These are phyloP conservation scores for Sicyos edulis DNA, from an alignment of 306 rosid genomes.

Conservation along the genomic window DNA sequence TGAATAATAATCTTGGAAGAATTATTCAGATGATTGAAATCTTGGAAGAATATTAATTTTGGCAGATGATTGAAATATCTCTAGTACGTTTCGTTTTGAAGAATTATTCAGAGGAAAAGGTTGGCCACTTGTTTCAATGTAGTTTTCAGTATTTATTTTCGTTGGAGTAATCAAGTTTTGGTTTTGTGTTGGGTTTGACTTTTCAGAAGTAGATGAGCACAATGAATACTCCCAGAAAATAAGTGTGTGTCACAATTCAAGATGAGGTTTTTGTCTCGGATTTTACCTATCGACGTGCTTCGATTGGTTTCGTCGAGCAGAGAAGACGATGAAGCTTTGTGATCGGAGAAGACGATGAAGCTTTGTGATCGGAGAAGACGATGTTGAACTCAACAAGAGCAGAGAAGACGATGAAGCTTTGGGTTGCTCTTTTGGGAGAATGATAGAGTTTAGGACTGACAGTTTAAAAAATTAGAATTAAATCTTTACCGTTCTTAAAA, in stretches of 20 bases:
- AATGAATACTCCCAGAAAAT: neutral
- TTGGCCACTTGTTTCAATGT: neutral
- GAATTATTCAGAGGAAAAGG: no score
- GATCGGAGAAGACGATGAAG: neutral
- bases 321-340: neutral
- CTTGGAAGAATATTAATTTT: no score
- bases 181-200: neutral
- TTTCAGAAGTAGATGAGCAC: neutral
- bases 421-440: no score
- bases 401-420: no score
- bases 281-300: slow-evolving; percentile 4
- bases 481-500: no score
- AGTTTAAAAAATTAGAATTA: no score
- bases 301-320: neutral
- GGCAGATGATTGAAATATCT: slow-evolving; percentile 8
- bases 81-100: no score
- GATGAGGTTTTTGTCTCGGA: neutral
- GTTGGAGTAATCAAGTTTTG: neutral
- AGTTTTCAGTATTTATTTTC: slow-evolving; percentile 11
- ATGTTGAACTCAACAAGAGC: no score
- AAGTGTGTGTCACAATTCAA: neutral
- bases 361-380: no score
- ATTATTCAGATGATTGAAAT: no score
- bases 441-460: no score
- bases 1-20: no score